A percentile compares a stretch with the other conserved stretches of the same genome.
phyloP scores from a whole-genome alignment of 805 yeast species.

The Metschnikowia chrysomelidarum region DNA sequence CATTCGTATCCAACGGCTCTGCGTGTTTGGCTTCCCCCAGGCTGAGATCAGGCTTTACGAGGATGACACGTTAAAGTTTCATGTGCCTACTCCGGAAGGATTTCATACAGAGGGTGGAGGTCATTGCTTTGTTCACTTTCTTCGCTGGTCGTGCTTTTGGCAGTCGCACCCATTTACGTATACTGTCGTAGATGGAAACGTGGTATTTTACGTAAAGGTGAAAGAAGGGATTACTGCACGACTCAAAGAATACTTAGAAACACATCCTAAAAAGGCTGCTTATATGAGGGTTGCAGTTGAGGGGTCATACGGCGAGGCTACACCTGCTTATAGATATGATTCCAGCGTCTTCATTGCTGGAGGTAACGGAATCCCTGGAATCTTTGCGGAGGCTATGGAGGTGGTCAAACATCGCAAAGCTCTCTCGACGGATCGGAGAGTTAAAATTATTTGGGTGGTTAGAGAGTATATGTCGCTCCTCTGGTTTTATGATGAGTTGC shows the following conservation, averaged over 20 bases:
- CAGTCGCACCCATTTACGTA: conserved; percentile 70
- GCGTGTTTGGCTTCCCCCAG: conserved; percentile 57
- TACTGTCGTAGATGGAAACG: conserved; percentile 18
- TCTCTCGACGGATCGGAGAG: conserved; percentile 15
- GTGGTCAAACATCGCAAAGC: conserved; percentile 3
- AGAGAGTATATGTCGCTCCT: conserved; percentile 49
- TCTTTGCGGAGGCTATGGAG: conserved; percentile 32
- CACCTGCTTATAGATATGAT: conserved; percentile 29
- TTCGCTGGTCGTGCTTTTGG: conserved; percentile 49
- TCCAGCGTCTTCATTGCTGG: conserved; percentile 37
- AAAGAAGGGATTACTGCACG: conserved; percentile 33
- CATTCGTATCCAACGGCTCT: conserved; percentile 52
- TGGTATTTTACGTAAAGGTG: conserved; percentile 30
- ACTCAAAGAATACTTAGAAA: conserved; percentile 21
- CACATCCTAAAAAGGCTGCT: conserved; percentile 17
- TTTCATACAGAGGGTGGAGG: conserved; percentile 63
- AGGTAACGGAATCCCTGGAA: conserved; percentile 43
- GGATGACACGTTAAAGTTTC: conserved; percentile 48
- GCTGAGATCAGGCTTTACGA: conserved; percentile 45
- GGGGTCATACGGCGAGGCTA: conserved; percentile 38
- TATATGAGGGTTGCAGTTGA: conserved; percentile 35
- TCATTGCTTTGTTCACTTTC: conserved; percentile 55
- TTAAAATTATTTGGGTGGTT: conserved; percentile 62
- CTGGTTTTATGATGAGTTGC: conserved; percentile 49
- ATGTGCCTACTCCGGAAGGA: conserved; percentile 48